Evolutionary conservation across 805 yeast genomes (phyloP), one percentile per base, ranked within the genome.

Genomic region (Tetrapisispora namnaoensis): DNA sequence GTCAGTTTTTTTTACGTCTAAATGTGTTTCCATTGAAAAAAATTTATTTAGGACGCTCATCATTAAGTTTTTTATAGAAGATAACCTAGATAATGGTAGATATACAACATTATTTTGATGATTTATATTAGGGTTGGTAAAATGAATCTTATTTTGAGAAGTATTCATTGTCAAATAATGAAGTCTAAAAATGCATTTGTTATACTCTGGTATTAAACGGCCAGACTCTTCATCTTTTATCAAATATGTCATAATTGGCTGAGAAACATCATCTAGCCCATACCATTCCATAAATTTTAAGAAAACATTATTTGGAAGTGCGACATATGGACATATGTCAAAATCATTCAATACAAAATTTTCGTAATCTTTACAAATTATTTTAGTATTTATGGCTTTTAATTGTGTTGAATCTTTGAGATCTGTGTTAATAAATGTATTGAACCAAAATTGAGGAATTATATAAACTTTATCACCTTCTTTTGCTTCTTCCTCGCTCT

Each of bases 401-500:
- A 80, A 49, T 6, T 59, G 68, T 55, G 13, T 54, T 50, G 46
- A 58, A 63, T 45, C 57, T 21, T 47, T 48, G 13, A 56, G 48
- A 30, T 66, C 59, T 7, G 61, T 53, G 38, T 67, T 62, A 27
- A 76, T 58, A 49, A 79, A 75, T 4, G 51, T 53, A 37, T 67
- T 61, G 21, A 72, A 63, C 73, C 78, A 80, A 1, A 55, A 61
- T 14, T 66, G 61, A 1, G 84, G 77, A 11, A 80, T 69, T 24
- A 77, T 67, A 55, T 66, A 77, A 56, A 75, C 73, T 32, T 52
- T 61, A 44, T 73, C 77, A 7, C 83, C 84, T 50, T 77, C 79
- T 28, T 65, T 54, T 3, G 58, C 59, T 9, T 46, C 42, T 17
- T 28, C 40, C 17, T 50, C 47, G 37, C 53, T 45, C 9, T 50